A percentile compares a stretch with the other conserved stretches of the same genome.
Conservation (phyloP, 345 rosid species). For the Odontarrhena argentea region DNA sequence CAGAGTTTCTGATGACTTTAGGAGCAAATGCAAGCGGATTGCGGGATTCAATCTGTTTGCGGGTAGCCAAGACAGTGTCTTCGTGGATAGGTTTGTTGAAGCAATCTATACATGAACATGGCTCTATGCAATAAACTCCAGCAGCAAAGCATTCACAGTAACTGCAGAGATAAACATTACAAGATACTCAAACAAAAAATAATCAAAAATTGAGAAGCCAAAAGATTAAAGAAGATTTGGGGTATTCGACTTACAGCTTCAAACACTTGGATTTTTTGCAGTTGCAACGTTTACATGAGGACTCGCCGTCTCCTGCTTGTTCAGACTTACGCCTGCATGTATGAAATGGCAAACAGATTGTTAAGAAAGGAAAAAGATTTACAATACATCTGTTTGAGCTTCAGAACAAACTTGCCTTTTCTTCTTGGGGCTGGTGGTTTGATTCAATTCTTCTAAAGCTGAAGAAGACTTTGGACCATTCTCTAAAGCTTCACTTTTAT, state of each 20-base stretch:
- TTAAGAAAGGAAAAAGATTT: background rate
- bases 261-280: constrained; percentile 90
- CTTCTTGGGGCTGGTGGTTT: constrained; percentile 65
- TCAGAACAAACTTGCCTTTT: constrained; percentile 54
- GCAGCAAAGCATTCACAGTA: constrained; percentile 95
- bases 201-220: constrained; percentile 28
- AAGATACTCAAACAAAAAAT: background rate
- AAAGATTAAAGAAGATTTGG: constrained; percentile 6
- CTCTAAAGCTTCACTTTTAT: constrained; percentile 9
- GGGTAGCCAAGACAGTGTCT: constrained; percentile 81
- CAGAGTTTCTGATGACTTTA: constrained; percentile 70
- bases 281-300: constrained; percentile 89
- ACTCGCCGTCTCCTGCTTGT: constrained; percentile 56
- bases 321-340: constrained; percentile 60
- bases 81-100: constrained; percentile 83
- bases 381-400: background rate
- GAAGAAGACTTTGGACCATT: constrained; percentile 12
- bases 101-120: constrained; percentile 88
- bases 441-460: constrained; percentile 49
- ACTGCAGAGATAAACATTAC: constrained; percentile 26
- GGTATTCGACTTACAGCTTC: constrained; percentile 76
- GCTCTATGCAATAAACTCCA: constrained; percentile 85
- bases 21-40: constrained; percentile 98
- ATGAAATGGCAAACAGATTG: constrained; percentile 3
- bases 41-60: constrained; percentile 88